Base-by-base conservation (phyloP, 2,329 filamentous ascomycete species). In the Remersonia thermophila region DNA sequence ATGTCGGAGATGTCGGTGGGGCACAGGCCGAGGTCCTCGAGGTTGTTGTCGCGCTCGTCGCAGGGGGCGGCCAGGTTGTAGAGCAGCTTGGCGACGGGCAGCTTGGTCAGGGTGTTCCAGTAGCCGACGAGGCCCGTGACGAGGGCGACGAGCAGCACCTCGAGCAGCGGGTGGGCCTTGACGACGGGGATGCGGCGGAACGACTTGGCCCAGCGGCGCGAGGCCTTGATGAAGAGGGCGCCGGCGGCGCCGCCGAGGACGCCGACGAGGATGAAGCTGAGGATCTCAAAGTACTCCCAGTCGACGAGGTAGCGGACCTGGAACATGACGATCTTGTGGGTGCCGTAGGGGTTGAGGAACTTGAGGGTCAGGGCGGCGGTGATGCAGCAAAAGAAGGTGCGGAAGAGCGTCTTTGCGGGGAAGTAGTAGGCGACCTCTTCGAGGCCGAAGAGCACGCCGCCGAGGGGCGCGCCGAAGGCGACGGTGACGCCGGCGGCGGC, bases 371-470 rank as follows among this genome's bases (percentile, higher is more conserved):
- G 61, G 0, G 91, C 86, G 2, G 91, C 87, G 23, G 82, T 80
- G 49, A 96, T 96, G 58, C 89, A 96, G 64, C 89, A 96, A 60
- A 96, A 96, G 59, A 98, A 98, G 0, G 91, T 96, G 36, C 91
- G 71, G 63, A 98, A 98, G 7, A 98, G 71, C 0, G 89, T 96
- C 62, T 98, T 96, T 5, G 89, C 85, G 0, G 91, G 89, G 56
- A 96, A 96, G 59, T 96, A 96, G 58, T 96, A 96, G 48, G 83
- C 77, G 43, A 96, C 87, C 67, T 96, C 91, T 59, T 98, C 91
- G 20, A 96, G 60, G 25, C 85, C 86, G 58, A 96, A 96, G 3
- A 96, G 67, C 2, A 95, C 86, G 35, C 89, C 89, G 7, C 86
- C 85, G 0, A 77, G 53, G 29, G 89, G 89, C 1, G 89, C 86